phyloP scores from a whole-genome alignment of 2,329 filamentous ascomycete species.

The Aspergillus versicolor region DNA sequence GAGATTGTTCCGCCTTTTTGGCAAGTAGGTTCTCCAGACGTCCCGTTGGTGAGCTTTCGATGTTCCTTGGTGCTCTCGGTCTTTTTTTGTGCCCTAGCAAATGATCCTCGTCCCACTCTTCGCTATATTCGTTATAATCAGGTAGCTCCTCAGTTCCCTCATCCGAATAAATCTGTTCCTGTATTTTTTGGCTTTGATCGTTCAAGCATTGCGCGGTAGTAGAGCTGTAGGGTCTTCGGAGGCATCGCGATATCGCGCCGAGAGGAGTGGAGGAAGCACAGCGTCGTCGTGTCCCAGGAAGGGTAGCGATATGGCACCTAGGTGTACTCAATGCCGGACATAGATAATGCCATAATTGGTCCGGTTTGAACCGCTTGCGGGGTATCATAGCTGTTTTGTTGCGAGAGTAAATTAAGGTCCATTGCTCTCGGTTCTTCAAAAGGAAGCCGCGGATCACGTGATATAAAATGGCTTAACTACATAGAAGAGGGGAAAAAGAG shows the following conservation, averaged over 20 bases:
- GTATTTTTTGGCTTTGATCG: neutral
- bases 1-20: slow-evolving; percentile 12
- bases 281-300: slow-evolving; percentile 15
- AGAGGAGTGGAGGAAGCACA: neutral
- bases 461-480: neutral
- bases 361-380: slow-evolving; percentile 29
- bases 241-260: slow-evolving; percentile 10
- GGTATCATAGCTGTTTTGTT: slow-evolving; percentile 32
- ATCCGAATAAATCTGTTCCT: neutral
- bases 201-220: neutral
- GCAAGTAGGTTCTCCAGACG: slow-evolving; percentile 30
- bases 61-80: slow-evolving; percentile 15
- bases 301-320: slow-evolving; percentile 13
- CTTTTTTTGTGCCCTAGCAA: neutral
- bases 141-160: too few species aligned
- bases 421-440: neutral
- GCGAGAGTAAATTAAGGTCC: neutral
- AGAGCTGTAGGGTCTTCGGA: slow-evolving; percentile 23
- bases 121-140: neutral
- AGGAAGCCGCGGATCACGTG: slow-evolving; percentile 17
- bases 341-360: slow-evolving; percentile 43
- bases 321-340: slow-evolving; percentile 37
- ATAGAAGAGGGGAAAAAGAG: neutral
- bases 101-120: neutral
- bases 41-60: slow-evolving; percentile 18